A percentile compares a stretch with the other conserved stretches of the same genome.
Conservation (phyloP, 164 flowering plant species). For the Platanus orientalis region DNA sequence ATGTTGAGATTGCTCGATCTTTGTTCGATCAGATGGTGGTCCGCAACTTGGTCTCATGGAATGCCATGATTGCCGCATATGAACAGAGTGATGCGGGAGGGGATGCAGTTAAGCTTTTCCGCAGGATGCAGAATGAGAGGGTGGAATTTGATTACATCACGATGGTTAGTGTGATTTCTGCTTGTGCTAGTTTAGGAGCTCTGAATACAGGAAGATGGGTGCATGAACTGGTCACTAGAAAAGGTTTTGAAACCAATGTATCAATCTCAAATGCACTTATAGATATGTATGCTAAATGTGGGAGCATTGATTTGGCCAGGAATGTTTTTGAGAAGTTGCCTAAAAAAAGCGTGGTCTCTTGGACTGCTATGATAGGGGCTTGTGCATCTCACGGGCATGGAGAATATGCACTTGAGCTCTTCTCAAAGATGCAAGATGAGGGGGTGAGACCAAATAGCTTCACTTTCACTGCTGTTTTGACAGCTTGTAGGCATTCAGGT, state of each 20-base stretch:
- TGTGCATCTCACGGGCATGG: neutral
- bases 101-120: neutral
- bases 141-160: conserved; percentile 1
- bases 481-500: conserved; percentile 1
- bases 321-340: neutral
- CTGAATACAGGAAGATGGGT: neutral
- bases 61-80: conserved; percentile 2
- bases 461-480: neutral
- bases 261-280: conserved; percentile 13
- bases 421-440: neutral
- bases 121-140: conserved; percentile 1
- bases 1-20: neutral
- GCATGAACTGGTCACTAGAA: neutral
- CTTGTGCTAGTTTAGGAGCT: neutral
- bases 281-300: conserved; percentile 41
- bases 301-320: conserved; percentile 14
- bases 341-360: neutral
- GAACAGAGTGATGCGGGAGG: neutral
- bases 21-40: neutral
- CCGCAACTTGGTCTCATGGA: neutral
- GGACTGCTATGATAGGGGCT: neutral
- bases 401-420: neutral
- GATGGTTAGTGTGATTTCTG: neutral
- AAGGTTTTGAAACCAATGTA: neutral
- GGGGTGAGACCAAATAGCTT: neutral